Evolutionary conservation across 78 protist species (phyloP).

Genomic region (Pigoraptor vietnamica): DNA sequence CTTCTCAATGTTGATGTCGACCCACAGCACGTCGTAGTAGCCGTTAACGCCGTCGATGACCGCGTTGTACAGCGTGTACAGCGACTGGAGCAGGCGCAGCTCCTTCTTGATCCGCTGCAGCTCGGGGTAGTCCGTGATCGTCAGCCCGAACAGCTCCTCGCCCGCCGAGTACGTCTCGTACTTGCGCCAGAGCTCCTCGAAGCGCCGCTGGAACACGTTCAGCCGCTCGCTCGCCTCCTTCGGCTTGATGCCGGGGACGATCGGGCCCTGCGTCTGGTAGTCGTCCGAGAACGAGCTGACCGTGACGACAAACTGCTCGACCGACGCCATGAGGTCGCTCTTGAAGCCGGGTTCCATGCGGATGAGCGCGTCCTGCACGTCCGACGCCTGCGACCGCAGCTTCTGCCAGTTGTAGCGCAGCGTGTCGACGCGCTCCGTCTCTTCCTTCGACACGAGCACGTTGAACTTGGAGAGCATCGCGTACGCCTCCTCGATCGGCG

Average conservation of each 20-base stretch:
- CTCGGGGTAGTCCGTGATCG: constrained; percentile 65
- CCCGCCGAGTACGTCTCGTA: constrained; percentile 64
- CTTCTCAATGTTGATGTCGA: constrained; percentile 44
- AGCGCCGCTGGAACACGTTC: constrained; percentile 59
- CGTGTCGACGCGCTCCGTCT: constrained; percentile 46
- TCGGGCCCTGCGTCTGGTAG: constrained; percentile 73
- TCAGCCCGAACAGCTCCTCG: constrained; percentile 82
- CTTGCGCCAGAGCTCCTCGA: constrained; percentile 64
- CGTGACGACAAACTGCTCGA: constrained; percentile 32
- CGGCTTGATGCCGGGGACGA: constrained; percentile 56
- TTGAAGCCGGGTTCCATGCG: constrained; percentile 36
- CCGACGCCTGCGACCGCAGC: constrained; percentile 10
- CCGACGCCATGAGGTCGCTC: constrained; percentile 12
- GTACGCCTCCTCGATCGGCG: constrained; percentile 64
- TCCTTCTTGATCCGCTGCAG: constrained; percentile 48
- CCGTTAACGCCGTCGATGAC: constrained; percentile 46
- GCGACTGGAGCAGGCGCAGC: constrained; percentile 56
- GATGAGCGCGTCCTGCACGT: constrained; percentile 19
- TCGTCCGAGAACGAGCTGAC: constrained; percentile 37
- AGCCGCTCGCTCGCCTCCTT: constrained; percentile 72
- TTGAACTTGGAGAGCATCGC: constrained; percentile 36
- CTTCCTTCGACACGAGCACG: constrained; percentile 55
- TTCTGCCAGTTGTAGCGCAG: constrained; percentile 54
- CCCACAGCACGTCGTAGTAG: constrained; percentile 71
- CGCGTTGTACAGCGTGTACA: constrained; percentile 60